Conservation (phyloP, 352 stramenopile species). For the Phytophthora nicotianae region DNA sequence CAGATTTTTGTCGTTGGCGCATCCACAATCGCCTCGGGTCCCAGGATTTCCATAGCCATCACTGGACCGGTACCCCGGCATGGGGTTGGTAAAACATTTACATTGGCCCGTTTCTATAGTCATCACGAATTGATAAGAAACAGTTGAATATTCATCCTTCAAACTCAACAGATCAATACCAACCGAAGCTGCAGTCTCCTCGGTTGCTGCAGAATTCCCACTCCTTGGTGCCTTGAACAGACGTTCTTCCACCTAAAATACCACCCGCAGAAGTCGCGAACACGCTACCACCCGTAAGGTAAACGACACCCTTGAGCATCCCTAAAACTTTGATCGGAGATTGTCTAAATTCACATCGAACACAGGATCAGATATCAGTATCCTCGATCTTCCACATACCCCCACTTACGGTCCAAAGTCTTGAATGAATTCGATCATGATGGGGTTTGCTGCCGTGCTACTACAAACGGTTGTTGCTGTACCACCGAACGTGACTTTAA, state of each 20-base stretch:
- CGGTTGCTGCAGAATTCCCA: slow-evolving; percentile 89
- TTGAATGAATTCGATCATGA: slow-evolving; percentile 68
- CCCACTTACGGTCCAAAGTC: slow-evolving; percentile 56
- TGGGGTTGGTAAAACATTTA: slow-evolving; percentile 63
- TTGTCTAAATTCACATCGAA: slow-evolving; percentile 42
- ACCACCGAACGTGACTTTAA: slow-evolving; percentile 60
- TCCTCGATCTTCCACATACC: not conserved
- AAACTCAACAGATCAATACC: not conserved
- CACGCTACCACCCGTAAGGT: slow-evolving; percentile 56
- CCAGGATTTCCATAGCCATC: slow-evolving; percentile 88
- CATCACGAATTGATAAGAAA: not conserved
- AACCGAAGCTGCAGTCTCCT: slow-evolving; percentile 79
- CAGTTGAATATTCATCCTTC: not conserved
- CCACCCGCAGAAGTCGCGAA: slow-evolving; percentile 50
- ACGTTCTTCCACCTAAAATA: slow-evolving; percentile 48
- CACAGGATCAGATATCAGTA: slow-evolving; percentile 7
- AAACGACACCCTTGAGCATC: slow-evolving; percentile 33
- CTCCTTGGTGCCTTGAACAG: slow-evolving; percentile 87
- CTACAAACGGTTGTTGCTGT: slow-evolving; percentile 48
- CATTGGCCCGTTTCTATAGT: slow-evolving; percentile 51
- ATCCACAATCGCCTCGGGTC: slow-evolving; percentile 92
- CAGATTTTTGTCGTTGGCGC: slow-evolving; percentile 79
- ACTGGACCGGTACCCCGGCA: slow-evolving; percentile 83
- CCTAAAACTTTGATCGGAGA: slow-evolving; percentile 62
- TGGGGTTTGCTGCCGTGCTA: slow-evolving; percentile 42